Conservation (phyloP, 2,329 filamentous ascomycete species). For the Cadophora malorum region DNA sequence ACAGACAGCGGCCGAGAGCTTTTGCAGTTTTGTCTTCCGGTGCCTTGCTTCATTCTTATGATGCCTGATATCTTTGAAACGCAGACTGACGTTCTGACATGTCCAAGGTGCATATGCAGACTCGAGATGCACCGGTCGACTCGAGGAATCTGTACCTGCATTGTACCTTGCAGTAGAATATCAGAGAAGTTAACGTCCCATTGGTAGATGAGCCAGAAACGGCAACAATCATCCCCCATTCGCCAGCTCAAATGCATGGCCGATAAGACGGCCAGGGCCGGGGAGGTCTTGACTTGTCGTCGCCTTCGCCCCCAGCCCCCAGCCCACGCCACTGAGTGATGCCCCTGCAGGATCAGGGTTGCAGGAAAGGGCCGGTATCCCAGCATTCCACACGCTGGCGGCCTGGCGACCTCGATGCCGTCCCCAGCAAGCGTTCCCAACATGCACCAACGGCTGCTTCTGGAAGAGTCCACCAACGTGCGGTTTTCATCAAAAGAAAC, state of each 20-base stretch:
- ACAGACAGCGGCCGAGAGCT: constrained; percentile 6
- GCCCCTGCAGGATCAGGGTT: constrained; percentile 17
- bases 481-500: background rate
- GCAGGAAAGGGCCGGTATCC: constrained; percentile 14
- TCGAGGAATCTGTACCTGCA: constrained; percentile 40
- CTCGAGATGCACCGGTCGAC: constrained; percentile 4
- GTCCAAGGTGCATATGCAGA: constrained; percentile 28
- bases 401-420: constrained; percentile 13
- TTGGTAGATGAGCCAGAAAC: constrained; percentile 17
- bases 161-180: constrained; percentile 41
- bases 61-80: constrained; percentile 24
- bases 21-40: background rate
- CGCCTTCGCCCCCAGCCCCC: background rate
- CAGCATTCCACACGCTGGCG: constrained; percentile 9
- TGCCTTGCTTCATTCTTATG: constrained; percentile 13
- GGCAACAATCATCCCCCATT: background rate
- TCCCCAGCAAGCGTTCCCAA: constrained; percentile 22
- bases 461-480: constrained; percentile 20
- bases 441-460: constrained; percentile 17
- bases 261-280: constrained; percentile 17
- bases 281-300: constrained; percentile 4
- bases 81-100: constrained; percentile 17
- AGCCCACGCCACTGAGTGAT: constrained; percentile 15
- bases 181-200: constrained; percentile 4
- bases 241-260: constrained; percentile 12